Conservation (phyloP, 306 rosid species). For the Ceratonia siliqua region DNA sequence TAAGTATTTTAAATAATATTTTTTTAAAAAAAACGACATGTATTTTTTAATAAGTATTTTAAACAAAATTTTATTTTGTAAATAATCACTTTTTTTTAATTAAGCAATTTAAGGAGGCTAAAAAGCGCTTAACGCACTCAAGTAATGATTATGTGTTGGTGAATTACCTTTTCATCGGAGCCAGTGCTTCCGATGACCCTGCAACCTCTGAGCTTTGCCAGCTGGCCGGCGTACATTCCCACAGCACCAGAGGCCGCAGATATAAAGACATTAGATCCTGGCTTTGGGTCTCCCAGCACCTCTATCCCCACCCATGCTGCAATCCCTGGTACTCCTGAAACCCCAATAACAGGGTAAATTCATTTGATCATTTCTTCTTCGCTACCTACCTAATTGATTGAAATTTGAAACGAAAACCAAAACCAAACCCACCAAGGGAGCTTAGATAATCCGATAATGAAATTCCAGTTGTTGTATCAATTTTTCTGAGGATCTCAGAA, state of each 20-base stretch:
- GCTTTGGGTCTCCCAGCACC: constrained; percentile 50
- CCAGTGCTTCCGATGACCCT: constrained; percentile 69
- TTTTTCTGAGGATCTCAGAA: constrained; percentile 27
- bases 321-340: constrained; percentile 59
- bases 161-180: constrained; percentile 54
- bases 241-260: constrained; percentile 71
- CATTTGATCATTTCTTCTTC: not conserved
- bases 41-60: too few species aligned
- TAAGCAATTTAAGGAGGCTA: too few species aligned
- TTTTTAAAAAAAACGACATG: too few species aligned
- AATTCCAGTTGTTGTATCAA: constrained; percentile 44
- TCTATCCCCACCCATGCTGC: constrained; percentile 73
- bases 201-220: constrained; percentile 68
- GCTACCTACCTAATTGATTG: too few species aligned
- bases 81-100: too few species aligned
- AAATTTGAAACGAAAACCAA: too few species aligned
- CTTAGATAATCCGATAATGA: constrained; percentile 55
- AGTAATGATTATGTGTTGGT: not conserved
- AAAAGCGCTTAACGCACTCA: too few species aligned
- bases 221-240: constrained; percentile 67
- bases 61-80: too few species aligned
- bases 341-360: not conserved
- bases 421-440: constrained; percentile 41
- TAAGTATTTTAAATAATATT: too few species aligned
- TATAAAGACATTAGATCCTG: constrained; percentile 59